Conservation (phyloP, 2,329 filamentous ascomycete genomes). For the Cylindrodendrum hubeiense region DNA sequence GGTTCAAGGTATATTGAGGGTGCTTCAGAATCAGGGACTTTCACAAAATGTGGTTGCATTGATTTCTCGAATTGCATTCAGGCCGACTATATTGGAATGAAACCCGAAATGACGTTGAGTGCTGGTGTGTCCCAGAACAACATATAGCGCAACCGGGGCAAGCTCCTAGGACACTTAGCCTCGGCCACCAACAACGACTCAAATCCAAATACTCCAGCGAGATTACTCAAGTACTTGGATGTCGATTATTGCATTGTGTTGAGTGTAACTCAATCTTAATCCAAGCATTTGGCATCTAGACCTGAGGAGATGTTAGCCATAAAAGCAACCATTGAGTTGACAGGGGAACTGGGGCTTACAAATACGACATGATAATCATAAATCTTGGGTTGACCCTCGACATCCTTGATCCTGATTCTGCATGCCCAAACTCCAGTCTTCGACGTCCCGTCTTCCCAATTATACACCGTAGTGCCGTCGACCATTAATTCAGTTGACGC, state of each 20-base stretch:
- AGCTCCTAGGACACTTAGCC: too few relatives aligned
- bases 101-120: too few relatives aligned
- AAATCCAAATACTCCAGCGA: background rate
- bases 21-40: background rate
- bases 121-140: too few relatives aligned
- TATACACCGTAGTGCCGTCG: constrained; percentile 7
- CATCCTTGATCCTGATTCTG: background rate
- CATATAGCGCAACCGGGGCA: too few relatives aligned
- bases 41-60: background rate
- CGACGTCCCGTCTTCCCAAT: background rate
- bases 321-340: background rate
- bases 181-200: background rate
- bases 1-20: background rate
- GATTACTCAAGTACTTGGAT: background rate
- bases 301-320: background rate
- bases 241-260: background rate
- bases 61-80: background rate
- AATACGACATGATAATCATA: constrained; percentile 1
- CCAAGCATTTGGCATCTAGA: background rate
- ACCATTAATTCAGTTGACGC: background rate
- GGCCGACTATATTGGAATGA: background rate
- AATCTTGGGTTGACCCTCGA: background rate
- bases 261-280: background rate
- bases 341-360: background rate
- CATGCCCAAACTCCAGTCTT: constrained; percentile 7